These are phyloP conservation scores for Apiotrichum brassicae DNA, from an alignment of 1,284 basidiomycete species.

Conservation along the genomic window DNA sequence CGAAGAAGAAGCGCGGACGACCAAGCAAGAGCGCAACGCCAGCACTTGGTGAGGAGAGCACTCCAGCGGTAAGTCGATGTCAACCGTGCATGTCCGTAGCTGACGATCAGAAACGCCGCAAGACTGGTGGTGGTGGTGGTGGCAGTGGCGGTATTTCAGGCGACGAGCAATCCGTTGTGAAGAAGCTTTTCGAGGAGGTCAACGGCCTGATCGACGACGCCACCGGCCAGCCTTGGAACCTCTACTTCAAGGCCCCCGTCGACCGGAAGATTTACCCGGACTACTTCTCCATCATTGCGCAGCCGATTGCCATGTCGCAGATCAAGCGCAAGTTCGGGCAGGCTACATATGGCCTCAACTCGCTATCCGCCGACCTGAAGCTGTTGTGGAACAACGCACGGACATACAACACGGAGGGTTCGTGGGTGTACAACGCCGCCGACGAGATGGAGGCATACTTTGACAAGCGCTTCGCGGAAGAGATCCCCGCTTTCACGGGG, in stretches of 20 bases:
- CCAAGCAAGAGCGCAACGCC: constrained; percentile 38
- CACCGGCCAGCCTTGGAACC: constrained; percentile 69
- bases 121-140: constrained; percentile 16
- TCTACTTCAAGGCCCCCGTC: constrained; percentile 73
- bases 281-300: constrained; percentile 67
- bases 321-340: constrained; percentile 75
- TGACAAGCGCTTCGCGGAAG: constrained; percentile 51
- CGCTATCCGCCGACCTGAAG: constrained; percentile 70
- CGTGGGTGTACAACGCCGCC: constrained; percentile 89
- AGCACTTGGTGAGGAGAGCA: constrained; percentile 36
- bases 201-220: constrained; percentile 45
- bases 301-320: constrained; percentile 79
- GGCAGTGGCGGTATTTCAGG: not conserved
- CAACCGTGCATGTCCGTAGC: not conserved
- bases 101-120: constrained; percentile 38
- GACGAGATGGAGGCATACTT: constrained; percentile 85
- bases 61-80: constrained; percentile 24
- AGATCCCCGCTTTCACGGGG: constrained; percentile 18
- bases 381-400: constrained; percentile 91
- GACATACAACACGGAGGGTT: constrained; percentile 64
- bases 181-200: constrained; percentile 56
- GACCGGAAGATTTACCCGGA: constrained; percentile 81
- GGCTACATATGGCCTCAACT: constrained; percentile 67
- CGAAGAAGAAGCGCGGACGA: constrained; percentile 41
- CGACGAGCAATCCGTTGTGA: constrained; percentile 28